Conservation (phyloP, 192 early-diverging fungal species). For the Glomus cerebriforme region DNA sequence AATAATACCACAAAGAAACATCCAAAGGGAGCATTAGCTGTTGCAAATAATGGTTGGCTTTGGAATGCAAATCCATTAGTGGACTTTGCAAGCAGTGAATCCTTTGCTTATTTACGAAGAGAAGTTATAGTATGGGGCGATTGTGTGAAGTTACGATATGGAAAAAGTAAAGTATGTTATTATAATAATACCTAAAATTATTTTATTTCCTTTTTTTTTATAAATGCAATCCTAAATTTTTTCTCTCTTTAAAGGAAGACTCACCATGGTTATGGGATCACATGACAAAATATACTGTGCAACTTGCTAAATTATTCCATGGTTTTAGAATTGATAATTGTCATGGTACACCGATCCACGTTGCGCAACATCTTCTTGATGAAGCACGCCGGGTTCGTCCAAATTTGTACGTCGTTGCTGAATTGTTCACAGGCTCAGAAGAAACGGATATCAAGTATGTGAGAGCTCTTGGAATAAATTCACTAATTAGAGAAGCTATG, state of each 20-base stretch:
- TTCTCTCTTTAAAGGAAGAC: constrained; percentile 53
- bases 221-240: constrained; percentile 22
- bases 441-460: constrained; percentile 94
- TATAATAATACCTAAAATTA: neutral
- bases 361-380: constrained; percentile 91
- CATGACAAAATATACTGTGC: constrained; percentile 85
- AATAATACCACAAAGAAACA: constrained; percentile 54
- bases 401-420: constrained; percentile 95
- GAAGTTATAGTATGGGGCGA: constrained; percentile 99
- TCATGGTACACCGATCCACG: constrained; percentile 95
- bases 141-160: constrained; percentile 98
- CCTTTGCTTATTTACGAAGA: constrained; percentile 88
- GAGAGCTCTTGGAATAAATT: constrained; percentile 90
- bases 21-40: constrained; percentile 66
- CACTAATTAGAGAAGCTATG: constrained; percentile 97
- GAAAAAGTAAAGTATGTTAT: constrained; percentile 56
- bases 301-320: constrained; percentile 87
- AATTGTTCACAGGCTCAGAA: constrained; percentile 97
- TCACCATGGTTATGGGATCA: constrained; percentile 97
- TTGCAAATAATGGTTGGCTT: constrained; percentile 98
- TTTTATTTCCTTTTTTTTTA: constrained; percentile 3
- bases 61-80: constrained; percentile 88
- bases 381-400: constrained; percentile 81
- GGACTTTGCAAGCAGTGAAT: constrained; percentile 90
- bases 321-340: constrained; percentile 99